Evolutionary conservation across 139 green algal genomes (phyloP).

Genomic region (Prasinococcaceae sp.): DNA sequence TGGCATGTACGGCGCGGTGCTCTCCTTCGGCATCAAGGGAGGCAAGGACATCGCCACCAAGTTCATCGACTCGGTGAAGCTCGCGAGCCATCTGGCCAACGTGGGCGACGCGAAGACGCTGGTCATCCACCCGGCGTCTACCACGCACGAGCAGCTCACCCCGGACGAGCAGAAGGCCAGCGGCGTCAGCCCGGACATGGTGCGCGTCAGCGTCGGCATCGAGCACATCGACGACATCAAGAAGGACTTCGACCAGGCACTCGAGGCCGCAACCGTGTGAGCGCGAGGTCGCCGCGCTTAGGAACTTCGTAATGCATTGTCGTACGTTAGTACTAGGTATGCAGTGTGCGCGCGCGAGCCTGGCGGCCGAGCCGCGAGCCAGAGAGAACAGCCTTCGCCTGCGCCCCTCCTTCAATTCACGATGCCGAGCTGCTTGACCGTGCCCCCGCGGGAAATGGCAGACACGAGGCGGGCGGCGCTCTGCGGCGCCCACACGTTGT

Average conservation of each 20-base stretch:
- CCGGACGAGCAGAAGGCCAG: constrained; percentile 6
- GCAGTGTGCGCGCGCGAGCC: not conserved
- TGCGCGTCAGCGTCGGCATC: constrained; percentile 16
- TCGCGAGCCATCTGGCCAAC: constrained; percentile 12
- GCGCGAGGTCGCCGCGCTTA: no score
- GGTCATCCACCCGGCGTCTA: constrained; percentile 13
- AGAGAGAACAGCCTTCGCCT: not conserved
- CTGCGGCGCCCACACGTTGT: no score
- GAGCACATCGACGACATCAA: constrained; percentile 19
- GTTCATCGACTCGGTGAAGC: constrained; percentile 14
- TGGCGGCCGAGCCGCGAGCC: not conserved
- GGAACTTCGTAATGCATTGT: no score
- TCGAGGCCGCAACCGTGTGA: constrained; percentile 4
- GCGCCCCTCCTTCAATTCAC: no score
- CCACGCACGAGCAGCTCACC: constrained; percentile 16
- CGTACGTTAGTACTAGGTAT: no score
- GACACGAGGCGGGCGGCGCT: no score
- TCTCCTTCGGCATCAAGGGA: constrained; percentile 14
- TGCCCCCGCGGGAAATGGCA: no score
- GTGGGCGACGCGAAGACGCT: constrained; percentile 17
- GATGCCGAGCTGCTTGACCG: no score
- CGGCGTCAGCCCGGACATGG: constrained; percentile 8
- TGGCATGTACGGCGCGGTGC: constrained; percentile 5
- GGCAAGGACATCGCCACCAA: constrained; percentile 1
- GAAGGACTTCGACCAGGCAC: constrained; percentile 10